A percentile compares a stretch with the other conserved stretches of the same genome.
Evolutionary conservation across 2,329 filamentous ascomycete species (phyloP).

Genomic region (Lachnellula occidentalis): DNA sequence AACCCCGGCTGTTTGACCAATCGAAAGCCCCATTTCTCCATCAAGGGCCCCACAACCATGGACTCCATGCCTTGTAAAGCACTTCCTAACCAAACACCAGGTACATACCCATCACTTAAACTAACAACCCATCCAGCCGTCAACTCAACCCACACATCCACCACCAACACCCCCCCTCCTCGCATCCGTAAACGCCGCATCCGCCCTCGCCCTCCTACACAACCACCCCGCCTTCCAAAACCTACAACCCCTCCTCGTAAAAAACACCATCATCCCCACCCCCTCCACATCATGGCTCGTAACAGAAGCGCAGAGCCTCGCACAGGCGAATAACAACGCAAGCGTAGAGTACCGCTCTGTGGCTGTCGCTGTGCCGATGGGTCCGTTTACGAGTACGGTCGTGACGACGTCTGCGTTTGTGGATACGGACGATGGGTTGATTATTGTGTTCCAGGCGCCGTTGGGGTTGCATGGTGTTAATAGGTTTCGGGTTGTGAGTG

Average conservation of each 20-base stretch:
- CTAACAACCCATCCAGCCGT: not conserved
- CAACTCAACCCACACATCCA: conserved; percentile 7
- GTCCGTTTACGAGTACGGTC: not conserved
- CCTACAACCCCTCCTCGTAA: conserved; percentile 6
- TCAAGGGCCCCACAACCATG: no score
- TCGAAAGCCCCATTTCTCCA: no score
- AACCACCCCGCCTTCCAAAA: conserved; percentile 8
- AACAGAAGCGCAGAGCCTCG: not conserved
- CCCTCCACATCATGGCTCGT: conserved; percentile 2
- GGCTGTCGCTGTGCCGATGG: conserved; percentile 4
- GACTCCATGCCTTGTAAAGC: no score
- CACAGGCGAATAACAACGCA: not conserved
- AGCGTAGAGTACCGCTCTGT: conserved; percentile 7
- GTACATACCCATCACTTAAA: not conserved
- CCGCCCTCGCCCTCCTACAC: conserved; percentile 8
- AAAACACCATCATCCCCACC: conserved; percentile 1
- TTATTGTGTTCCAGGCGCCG: conserved; percentile 8
- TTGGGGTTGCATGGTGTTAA: conserved; percentile 6
- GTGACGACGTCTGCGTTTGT: conserved; percentile 5
- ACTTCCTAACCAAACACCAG: no score
- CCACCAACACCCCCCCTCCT: conserved; percentile 7
- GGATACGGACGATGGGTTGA: conserved; percentile 8
- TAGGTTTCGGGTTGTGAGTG: conserved; percentile 2
- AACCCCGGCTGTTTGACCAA: no score
- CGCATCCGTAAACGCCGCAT: not conserved